Evolutionary conservation across 768 basidiomycete species (phyloP), one percentile per base, ranked within the genome.

Genomic region (Boletus pseudo-olivaceus): DNA sequence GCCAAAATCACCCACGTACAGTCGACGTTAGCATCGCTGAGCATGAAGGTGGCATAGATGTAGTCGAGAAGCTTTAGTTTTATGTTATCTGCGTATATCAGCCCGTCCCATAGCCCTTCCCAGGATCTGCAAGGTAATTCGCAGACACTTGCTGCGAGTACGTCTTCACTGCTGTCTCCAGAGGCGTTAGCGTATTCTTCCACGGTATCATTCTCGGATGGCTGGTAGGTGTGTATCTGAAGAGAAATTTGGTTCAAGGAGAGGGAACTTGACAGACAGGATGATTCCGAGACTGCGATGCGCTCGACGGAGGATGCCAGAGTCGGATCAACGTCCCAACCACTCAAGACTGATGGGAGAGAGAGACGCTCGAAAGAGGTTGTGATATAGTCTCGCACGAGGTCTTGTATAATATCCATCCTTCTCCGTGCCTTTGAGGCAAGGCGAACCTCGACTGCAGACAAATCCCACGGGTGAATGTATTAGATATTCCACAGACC

Each of bases 61-160:
- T 97, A 98, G 68, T 96, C 88, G 43, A 99, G 78, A 11, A 99
- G 77, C 58, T 87, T 88, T 54, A 85, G 74, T 70, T 98, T 99
- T 65, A 98, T 85, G 67, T 88, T 79, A 30, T 84, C 81, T 2
- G 81, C 69, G 69, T 96, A 99, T 66, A 98, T 88, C 61, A 99
- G 69, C 45, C 87, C 90, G 48, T 88, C 88, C 97, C 97, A 98
- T 15, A 98, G 73, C 1, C 96, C 94, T 55, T 98, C 96, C 78
- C 90, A 87, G 38, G 77, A 80, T 57, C 77, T 70, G 57, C 87
- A 88, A 1, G 97, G 97, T 43, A 99, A 78, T 51, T 95, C 89
- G 67, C 89, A 89, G 19, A 98, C 87, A 54, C 82, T 89, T 1
- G 95, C 97, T 11, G 96, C 92, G 75, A 88, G 88, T 0, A 92